Percentiles rank a stretch among this genome's conserved stretches.
These are phyloP conservation scores for Hericium alpestre DNA, from an alignment of 768 basidiomycete genomes.

Conservation along the genomic window DNA sequence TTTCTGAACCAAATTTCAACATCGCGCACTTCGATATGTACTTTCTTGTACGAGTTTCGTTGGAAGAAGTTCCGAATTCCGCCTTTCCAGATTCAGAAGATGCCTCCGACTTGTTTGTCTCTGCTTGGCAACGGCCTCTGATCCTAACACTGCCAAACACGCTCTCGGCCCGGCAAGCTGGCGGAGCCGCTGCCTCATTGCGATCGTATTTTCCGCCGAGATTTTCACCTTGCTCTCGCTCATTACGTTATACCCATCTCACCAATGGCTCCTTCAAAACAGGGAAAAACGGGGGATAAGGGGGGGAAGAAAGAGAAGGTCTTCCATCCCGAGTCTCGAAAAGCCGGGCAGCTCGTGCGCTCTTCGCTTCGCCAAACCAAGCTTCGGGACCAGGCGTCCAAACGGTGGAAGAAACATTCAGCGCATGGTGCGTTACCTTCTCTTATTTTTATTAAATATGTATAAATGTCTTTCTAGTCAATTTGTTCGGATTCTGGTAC, in stretches of 20 bases:
- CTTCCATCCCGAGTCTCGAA: constrained; percentile 75
- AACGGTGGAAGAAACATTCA: constrained; percentile 47
- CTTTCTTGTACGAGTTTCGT: too few species aligned
- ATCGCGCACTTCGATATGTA: too few species aligned
- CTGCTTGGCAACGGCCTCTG: neutral
- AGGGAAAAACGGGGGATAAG: constrained; percentile 12
- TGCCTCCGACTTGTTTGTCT: neutral
- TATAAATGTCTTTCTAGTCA: constrained; percentile 31
- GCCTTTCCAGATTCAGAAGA: neutral
- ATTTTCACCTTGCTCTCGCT: neutral
- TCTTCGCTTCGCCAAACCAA: constrained; percentile 60
- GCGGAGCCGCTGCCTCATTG: neutral
- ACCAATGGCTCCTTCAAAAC: constrained; percentile 23
- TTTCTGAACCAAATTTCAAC: too few species aligned
- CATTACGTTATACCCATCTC: neutral
- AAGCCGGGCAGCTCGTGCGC: constrained; percentile 66
- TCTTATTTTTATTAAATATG: constrained; percentile 3
- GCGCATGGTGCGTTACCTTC: constrained; percentile 33
- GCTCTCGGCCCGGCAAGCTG: neutral
- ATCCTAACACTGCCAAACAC: neutral
- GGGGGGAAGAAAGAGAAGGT: constrained; percentile 61
- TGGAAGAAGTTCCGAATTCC: too few species aligned
- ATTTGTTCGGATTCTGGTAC: constrained; percentile 69
- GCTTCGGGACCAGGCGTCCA: constrained; percentile 43
- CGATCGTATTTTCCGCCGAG: neutral